phyloP scores from a whole-genome alignment of 306 rosid species.

The Cicer cuneatum region DNA sequence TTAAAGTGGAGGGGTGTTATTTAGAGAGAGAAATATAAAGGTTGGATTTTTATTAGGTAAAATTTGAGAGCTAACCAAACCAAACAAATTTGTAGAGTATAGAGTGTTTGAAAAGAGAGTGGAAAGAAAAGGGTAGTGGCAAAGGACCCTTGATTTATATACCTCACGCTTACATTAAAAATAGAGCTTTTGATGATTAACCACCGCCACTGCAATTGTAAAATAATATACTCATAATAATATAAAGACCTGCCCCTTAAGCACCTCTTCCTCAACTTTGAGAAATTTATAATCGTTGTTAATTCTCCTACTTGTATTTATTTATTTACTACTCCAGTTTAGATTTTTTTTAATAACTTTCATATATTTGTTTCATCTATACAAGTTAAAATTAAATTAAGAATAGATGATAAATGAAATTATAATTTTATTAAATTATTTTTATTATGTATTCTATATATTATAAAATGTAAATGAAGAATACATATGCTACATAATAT shows the following conservation, averaged over 20 bases:
- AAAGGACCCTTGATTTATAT: constrained; percentile 61
- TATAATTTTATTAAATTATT: too few species aligned
- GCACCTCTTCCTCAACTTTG: constrained; percentile 42
- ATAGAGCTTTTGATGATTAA: constrained; percentile 92
- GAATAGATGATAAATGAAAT: too few species aligned
- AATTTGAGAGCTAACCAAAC: constrained; percentile 6
- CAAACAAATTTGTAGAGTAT: background rate
- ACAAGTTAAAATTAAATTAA: too few species aligned
- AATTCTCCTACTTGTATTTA: background rate
- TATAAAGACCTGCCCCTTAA: constrained; percentile 41
- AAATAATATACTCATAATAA: constrained; percentile 50
- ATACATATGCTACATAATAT: too few species aligned
- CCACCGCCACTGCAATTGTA: constrained; percentile 82
- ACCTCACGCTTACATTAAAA: constrained; percentile 90
- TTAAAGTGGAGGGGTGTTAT: background rate
- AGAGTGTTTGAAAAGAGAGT: constrained; percentile 18
- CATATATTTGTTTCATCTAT: too few species aligned
- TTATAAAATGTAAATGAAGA: too few species aligned
- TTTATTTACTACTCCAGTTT: too few species aligned
- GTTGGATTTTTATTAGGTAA: background rate
- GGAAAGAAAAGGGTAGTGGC: constrained; percentile 41
- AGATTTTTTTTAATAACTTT: too few species aligned
- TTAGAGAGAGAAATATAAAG: constrained; percentile 26
- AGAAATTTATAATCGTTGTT: constrained; percentile 47
- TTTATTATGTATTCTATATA: too few species aligned